Evolutionary conservation across 768 basidiomycete species (phyloP).

Genomic region (Lactarius tabidus): DNA sequence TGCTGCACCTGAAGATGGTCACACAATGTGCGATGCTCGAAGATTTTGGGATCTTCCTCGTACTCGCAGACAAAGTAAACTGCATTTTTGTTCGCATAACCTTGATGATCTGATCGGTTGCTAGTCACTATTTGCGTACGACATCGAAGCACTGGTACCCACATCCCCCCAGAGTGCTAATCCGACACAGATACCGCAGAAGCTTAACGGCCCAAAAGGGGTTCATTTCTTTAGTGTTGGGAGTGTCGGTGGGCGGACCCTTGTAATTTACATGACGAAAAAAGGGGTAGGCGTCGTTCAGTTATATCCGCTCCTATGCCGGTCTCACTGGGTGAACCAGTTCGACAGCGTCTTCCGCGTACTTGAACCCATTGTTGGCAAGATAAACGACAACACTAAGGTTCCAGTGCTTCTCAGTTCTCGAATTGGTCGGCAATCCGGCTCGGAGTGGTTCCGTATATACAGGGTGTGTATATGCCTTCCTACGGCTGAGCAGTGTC

Average conservation of each 20-base stretch:
- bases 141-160: no score
- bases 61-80: no score
- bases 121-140: slow-evolving; percentile 86
- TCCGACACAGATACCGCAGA: no score
- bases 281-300: slow-evolving; percentile 55
- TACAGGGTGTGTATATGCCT: slow-evolving; percentile 53
- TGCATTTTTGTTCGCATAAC: slow-evolving; percentile 33
- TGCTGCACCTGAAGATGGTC: no score
- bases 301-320: slow-evolving; percentile 24
- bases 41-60: no score
- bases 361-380: slow-evolving; percentile 92
- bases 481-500: background rate
- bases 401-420: slow-evolving; percentile 67
- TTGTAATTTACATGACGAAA: slow-evolving; percentile 95
- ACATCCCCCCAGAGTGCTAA: no score
- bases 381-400: slow-evolving; percentile 74
- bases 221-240: slow-evolving; percentile 97
- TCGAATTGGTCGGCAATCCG: slow-evolving; percentile 74
- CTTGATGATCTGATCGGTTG: background rate
- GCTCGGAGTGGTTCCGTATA: no score
- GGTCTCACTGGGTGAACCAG: slow-evolving; percentile 31
- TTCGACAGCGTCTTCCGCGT: slow-evolving; percentile 94
- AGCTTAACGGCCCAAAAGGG: no score
- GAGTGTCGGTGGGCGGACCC: slow-evolving; percentile 75
- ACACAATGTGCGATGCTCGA: no score